A percentile compares a stretch with the other conserved stretches of the same genome.
These are phyloP conservation scores for Epicoccum sorghinum DNA, from an alignment of 2,329 filamentous ascomycete genomes.

Conservation along the genomic window DNA sequence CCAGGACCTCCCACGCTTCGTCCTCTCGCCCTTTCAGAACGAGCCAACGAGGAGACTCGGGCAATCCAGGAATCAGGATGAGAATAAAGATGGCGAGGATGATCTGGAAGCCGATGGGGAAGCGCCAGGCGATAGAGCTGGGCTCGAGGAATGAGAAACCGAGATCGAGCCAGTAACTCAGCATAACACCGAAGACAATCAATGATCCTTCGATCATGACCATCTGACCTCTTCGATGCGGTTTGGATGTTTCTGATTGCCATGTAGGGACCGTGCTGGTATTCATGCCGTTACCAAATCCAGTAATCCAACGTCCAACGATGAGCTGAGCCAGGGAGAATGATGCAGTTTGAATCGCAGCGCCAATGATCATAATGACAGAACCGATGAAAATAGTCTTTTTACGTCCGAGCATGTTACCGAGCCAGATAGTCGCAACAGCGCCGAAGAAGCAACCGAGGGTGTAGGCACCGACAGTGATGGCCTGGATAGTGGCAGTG, in stretches of 20 bases:
- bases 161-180: slow-evolving; percentile 52
- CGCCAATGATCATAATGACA: slow-evolving; percentile 63
- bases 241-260: slow-evolving; percentile 56
- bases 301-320: slow-evolving; percentile 58
- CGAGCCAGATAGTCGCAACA: slow-evolving; percentile 54
- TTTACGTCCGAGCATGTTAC: slow-evolving; percentile 64
- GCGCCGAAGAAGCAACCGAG: slow-evolving; percentile 55
- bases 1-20: slow-evolving; percentile 46
- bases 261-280: slow-evolving; percentile 51
- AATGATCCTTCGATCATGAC: slow-evolving; percentile 56
- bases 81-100: slow-evolving; percentile 63
- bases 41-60: slow-evolving; percentile 56
- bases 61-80: slow-evolving; percentile 53
- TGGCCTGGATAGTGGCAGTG: slow-evolving; percentile 52
- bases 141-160: slow-evolving; percentile 58
- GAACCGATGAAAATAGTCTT: slow-evolving; percentile 66
- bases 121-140: slow-evolving; percentile 47
- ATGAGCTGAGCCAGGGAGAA: slow-evolving; percentile 55
- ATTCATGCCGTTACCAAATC: slow-evolving; percentile 50
- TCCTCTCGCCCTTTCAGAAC: slow-evolving; percentile 60
- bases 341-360: slow-evolving; percentile 62
- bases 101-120: slow-evolving; percentile 63
- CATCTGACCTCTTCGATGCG: slow-evolving; percentile 53
- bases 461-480: slow-evolving; percentile 47
- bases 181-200: slow-evolving; percentile 53